Evolutionary conservation across 1,284 basidiomycete genomes (phyloP), one percentile per base, ranked within the genome.

Genomic region (Cryptococcus maquisensis): DNA sequence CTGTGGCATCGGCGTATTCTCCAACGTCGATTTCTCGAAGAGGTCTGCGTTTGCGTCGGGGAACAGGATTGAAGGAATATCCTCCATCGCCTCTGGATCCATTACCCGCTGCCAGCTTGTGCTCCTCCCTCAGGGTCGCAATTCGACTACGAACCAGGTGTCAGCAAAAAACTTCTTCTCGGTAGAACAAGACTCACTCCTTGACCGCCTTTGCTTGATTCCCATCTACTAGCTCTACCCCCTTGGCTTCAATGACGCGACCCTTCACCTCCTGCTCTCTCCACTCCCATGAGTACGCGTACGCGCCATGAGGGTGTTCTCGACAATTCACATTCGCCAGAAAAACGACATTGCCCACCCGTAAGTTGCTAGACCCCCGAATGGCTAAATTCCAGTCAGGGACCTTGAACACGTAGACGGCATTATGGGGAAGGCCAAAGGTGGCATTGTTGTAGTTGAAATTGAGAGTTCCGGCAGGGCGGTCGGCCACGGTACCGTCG

Each of bases 281-380:
- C 70, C 70, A 73, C 49, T 46, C 72, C 68, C 28, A 73, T 35
- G 18, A 60, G 53, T 0, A 52, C 62, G 4, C 50, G 37, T 49
- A 60, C 59, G 26, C 44, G 16, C 39, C 66, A 63, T 26, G 46
- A 47, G 39, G 20, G 39, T 40, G 39, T 15, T 8, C 7, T 23
- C 23, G 18, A 10, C 18, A 12, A 18, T 42, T 52, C 1, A 73
- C 39, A 51, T 73, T 73, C 6, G 44, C 26, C 45, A 71, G 49
- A 20, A 43, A 54, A 23, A 69, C 18, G 10, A 65, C 24, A 15
- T 64, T 63, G n/a, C 70, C 70, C 2, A 20, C 20, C 13, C 56
- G 24, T 20, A 62, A 59, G 3, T 49, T 20, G 15, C 20, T 18
- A n/a, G 36, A 24, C n/a, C 39, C 16, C 20, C 57, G 54, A 4